Conservation (phyloP, 2,329 filamentous ascomycete species). For the Pseudocercospora ulei region DNA sequence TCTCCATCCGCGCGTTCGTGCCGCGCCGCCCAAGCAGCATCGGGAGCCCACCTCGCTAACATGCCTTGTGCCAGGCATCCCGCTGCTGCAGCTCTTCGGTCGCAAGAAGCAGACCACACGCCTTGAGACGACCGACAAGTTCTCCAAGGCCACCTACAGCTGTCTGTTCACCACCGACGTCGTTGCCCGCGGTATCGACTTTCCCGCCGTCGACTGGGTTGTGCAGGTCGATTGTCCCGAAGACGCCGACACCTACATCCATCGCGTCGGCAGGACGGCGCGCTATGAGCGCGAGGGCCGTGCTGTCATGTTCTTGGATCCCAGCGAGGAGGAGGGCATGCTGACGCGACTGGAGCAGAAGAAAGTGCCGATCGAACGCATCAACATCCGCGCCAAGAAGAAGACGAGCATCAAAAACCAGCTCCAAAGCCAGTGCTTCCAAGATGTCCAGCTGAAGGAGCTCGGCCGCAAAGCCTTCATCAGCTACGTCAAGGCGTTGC, state of each 20-base stretch:
- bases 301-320: constrained; percentile 83
- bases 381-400: constrained; percentile 81
- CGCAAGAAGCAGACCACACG: constrained; percentile 85
- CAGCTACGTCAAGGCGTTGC: constrained; percentile 74
- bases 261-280: constrained; percentile 89
- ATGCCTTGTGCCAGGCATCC: no score
- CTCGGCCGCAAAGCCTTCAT: constrained; percentile 93
- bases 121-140: constrained; percentile 76
- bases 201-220: constrained; percentile 95
- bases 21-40: no score
- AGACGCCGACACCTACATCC: constrained; percentile 94
- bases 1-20: no score
- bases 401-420: constrained; percentile 76
- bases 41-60: no score
- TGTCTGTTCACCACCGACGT: constrained; percentile 95
- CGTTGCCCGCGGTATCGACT: constrained; percentile 85
- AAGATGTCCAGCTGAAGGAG: constrained; percentile 87
- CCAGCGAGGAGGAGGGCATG: constrained; percentile 89
- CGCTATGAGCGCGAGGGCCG: constrained; percentile 79
- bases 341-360: constrained; percentile 72
- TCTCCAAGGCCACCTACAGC: constrained; percentile 67
- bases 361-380: constrained; percentile 77
- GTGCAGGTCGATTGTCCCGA: constrained; percentile 98
- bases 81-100: constrained; percentile 83
- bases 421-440: constrained; percentile 89